These are phyloP conservation scores for Cercospora janseana DNA, from an alignment of 2,329 filamentous ascomycete species.

Conservation along the genomic window DNA sequence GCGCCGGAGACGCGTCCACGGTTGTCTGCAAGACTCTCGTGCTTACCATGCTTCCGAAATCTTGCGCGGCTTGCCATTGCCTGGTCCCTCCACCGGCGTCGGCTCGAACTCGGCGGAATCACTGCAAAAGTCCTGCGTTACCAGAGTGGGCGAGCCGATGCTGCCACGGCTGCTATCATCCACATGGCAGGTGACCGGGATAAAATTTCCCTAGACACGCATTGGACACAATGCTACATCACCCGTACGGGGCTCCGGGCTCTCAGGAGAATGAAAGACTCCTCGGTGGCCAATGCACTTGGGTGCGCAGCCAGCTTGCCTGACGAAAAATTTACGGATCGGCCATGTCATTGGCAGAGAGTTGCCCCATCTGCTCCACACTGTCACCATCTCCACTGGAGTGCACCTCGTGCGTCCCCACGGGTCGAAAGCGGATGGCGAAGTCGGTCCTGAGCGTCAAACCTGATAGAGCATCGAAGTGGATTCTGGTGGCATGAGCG, in stretches of 20 bases:
- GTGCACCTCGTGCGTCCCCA: slow-evolving; percentile 12
- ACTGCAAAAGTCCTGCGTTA: slow-evolving; percentile 3
- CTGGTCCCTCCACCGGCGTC: neutral
- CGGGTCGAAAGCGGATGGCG: slow-evolving; percentile 8
- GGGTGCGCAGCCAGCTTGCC: neutral
- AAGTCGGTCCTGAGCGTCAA: neutral
- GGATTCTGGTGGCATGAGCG: slow-evolving; percentile 3
- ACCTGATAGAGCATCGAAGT: slow-evolving; percentile 6
- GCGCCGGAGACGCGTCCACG: no score
- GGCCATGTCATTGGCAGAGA: neutral
- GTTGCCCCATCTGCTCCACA: slow-evolving; percentile 3
- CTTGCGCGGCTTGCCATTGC: no score
- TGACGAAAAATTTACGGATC: neutral
- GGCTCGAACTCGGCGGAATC: neutral
- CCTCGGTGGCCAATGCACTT: slow-evolving; percentile 7
- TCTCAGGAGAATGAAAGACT: slow-evolving; percentile 1
- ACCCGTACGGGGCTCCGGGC: slow-evolving; percentile 9
- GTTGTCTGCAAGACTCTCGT: no score
- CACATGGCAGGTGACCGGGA: slow-evolving; percentile 10
- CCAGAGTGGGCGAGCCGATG: slow-evolving; percentile 10
- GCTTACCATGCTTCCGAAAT: neutral
- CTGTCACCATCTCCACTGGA: slow-evolving; percentile 13
- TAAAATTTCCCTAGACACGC: slow-evolving; percentile 5
- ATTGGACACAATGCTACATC: slow-evolving; percentile 9
- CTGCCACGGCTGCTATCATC: slow-evolving; percentile 4